Base-by-base conservation (phyloP, 495 filamentous ascomycete species). In the Penicillium flavigenum region DNA sequence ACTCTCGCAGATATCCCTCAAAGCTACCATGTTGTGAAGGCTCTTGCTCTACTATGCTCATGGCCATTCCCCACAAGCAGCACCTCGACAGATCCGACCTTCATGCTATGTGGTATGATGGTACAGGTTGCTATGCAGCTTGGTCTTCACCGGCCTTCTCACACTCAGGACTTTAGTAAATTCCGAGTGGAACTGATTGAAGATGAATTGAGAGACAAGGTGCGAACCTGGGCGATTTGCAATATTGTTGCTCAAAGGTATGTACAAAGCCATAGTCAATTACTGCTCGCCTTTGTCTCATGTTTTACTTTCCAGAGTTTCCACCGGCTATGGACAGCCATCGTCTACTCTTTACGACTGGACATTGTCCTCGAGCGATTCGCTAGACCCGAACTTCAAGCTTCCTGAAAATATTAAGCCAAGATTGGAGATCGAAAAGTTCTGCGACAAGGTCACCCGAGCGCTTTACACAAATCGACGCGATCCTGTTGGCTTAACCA, bases 51-150 rank as follows among this genome's bases (percentile, higher is more conserved):
- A 26, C 77, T 97, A 39, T 97, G 92, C 73, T 88, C 88, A 8
- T 97, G 92, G 92, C 92, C 92, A 11, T 80, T 96, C 22, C 92
- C 92, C 5, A 90, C 87, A 4, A 92, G 87, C 69, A 93, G 88
- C 20, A 95, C 91, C 7, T 88, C 89, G 5, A 84, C 83, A 7
- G 92, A 97, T 69, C 90, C 91, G 2, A 96, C 92, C 0, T 92
- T 95, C 64, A 96, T 95, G 75, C 78, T 96, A 11, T 86, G 88
- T 63, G 92, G 92, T 27, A 81, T 94, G 63, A 92, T 96, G 91
- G 88, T 96, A 81, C 91, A 96, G 69, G 85, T 92, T 51, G 89
- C 92, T 14, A 92, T 92, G 72, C 90, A 93, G 59, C 88, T 93
- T 55, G 92, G 92, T 47, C 82, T 97, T 47, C 92, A 97, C 65